Conservation (phyloP, 2,329 filamentous ascomycete genomes). For the Trichoderma citrinoviride region DNA sequence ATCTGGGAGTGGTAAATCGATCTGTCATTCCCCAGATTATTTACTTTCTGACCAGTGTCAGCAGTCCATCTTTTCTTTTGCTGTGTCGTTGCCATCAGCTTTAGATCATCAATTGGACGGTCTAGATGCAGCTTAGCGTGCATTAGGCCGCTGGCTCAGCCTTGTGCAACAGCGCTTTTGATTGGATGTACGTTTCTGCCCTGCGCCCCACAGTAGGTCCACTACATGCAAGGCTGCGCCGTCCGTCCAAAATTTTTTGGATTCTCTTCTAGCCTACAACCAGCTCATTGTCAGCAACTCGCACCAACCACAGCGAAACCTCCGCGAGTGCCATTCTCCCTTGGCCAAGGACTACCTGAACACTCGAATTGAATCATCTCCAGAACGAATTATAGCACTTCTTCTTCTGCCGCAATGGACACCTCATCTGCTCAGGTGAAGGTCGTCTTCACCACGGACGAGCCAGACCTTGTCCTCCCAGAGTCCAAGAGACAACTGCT, state of each 20-base stretch:
- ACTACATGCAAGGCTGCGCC: constrained; percentile 18
- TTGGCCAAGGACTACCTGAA: neutral
- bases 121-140: constrained; percentile 17
- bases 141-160: constrained; percentile 8
- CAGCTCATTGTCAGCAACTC: neutral
- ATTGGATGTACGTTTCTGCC: constrained; percentile 8
- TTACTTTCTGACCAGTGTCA: neutral
- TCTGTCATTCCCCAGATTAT: neutral
- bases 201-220: constrained; percentile 21
- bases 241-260: constrained; percentile 18
- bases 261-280: neutral
- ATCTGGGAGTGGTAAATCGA: neutral
- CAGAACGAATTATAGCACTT: neutral
- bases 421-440: constrained; percentile 55
- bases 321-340: neutral
- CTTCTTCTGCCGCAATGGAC: constrained; percentile 31
- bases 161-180: neutral
- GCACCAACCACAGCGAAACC: neutral
- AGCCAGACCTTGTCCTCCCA: constrained; percentile 60
- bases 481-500: constrained; percentile 61
- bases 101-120: constrained; percentile 3
- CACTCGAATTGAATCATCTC: neutral
- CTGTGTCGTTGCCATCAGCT: neutral
- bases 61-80: neutral
- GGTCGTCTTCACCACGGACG: constrained; percentile 65